Evolutionary conservation across 768 basidiomycete species (phyloP).

Genomic region (Mycena kentingensis): DNA sequence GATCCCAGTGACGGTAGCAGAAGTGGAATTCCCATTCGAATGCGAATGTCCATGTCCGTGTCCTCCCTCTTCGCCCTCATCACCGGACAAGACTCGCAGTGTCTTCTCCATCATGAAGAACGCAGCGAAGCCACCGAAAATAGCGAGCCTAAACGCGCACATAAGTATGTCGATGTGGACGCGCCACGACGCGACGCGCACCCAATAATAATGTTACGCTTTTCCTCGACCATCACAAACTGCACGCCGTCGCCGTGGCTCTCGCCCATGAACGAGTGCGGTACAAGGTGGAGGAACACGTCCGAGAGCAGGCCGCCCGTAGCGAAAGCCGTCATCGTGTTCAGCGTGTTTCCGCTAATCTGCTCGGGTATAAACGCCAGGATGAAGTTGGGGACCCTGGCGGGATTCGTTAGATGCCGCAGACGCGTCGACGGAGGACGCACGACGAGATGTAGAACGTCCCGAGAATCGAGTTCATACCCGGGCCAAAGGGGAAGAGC

Average conservation of each 20-base stretch:
- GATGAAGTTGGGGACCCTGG: constrained; percentile 92
- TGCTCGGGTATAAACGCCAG: constrained; percentile 91
- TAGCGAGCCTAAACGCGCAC: constrained; percentile 55
- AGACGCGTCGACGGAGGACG: too few relatives aligned
- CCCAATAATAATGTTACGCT: constrained; percentile 90
- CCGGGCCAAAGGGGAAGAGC: constrained; percentile 90
- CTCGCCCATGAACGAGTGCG: constrained; percentile 91
- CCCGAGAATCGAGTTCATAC: constrained; percentile 85
- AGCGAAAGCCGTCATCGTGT: constrained; percentile 94
- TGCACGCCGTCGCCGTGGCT: constrained; percentile 68
- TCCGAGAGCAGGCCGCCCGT: constrained; percentile 92
- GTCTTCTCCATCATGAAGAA: constrained; percentile 96
- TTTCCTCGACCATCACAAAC: constrained; percentile 86
- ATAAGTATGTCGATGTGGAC: constrained; percentile 1
- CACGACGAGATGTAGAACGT: constrained; percentile 98
- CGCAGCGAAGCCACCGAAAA: constrained; percentile 83
- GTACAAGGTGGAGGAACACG: constrained; percentile 89
- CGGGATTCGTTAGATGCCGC: too few relatives aligned
- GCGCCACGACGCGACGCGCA: constrained; percentile 34
- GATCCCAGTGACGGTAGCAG: constrained; percentile 42
- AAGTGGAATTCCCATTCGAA: constrained; percentile 37
- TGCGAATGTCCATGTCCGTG: constrained; percentile 67
- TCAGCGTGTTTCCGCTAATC: constrained; percentile 81
- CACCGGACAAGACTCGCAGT: constrained; percentile 73
- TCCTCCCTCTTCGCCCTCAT: constrained; percentile 52